Evolutionary conservation across 2,329 filamentous ascomycete species (phyloP).

Genomic region (Cadophora gregata): DNA sequence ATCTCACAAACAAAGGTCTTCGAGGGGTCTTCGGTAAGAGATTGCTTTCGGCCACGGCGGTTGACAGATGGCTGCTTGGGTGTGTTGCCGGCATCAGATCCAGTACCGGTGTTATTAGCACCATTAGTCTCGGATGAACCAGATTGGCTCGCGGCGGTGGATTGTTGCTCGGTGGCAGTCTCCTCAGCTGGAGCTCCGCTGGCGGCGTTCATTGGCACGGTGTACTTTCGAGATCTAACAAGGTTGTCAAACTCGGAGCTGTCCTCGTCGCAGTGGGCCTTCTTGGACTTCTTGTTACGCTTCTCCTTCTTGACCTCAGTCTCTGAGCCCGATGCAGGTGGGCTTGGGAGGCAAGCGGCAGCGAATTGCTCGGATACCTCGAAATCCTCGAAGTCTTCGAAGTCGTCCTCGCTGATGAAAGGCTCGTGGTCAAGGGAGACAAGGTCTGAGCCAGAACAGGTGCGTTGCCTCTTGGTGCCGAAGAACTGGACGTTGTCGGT

Average conservation of each 20-base stretch:
- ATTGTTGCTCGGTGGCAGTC: conserved; percentile 38
- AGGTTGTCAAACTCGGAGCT: conserved; percentile 46
- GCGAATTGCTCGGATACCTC: conserved; percentile 70
- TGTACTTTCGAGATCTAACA: conserved; percentile 45
- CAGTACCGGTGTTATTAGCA: conserved; percentile 49
- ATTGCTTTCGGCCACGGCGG: conserved; percentile 97
- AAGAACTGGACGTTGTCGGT: conserved; percentile 64
- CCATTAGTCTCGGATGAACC: conserved; percentile 50
- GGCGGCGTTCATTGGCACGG: conserved; percentile 43
- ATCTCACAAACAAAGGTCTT: conserved; percentile 98
- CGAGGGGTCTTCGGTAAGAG: conserved; percentile 93
- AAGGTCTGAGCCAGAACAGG: conserved; percentile 70
- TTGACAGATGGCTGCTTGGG: conserved; percentile 67
- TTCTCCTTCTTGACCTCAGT: conserved; percentile 59
- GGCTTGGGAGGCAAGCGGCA: conserved; percentile 67
- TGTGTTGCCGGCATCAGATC: conserved; percentile 44
- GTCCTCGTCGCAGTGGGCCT: conserved; percentile 46
- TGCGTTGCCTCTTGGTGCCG: conserved; percentile 71
- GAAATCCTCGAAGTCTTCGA: conserved; percentile 77
- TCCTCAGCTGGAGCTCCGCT: conserved; percentile 41
- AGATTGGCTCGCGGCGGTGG: conserved; percentile 50
- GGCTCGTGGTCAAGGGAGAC: conserved; percentile 76
- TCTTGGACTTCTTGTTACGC: conserved; percentile 62
- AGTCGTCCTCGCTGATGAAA: conserved; percentile 77
- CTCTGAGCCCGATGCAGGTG: conserved; percentile 59